Base-by-base conservation (phyloP, 306 rosid species). In the Urtica urens region DNA sequence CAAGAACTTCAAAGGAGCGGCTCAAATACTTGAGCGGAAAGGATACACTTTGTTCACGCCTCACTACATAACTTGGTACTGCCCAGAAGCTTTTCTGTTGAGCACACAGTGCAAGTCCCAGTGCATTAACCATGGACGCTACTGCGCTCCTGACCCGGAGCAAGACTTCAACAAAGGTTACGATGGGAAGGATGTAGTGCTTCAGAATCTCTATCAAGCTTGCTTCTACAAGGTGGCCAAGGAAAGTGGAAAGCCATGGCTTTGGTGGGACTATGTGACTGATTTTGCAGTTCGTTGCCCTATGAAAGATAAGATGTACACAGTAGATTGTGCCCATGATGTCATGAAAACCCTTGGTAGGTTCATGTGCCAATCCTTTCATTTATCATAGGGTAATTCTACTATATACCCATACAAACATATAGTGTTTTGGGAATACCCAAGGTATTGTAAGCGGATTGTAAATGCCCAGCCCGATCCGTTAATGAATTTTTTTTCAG, bases 101-200 rank as follows among this genome's bases (percentile, higher is more conserved):
- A 88, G 87, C 72, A 79, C 70, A 72, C 97, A 79, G 60, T 88
- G 97, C 74, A 68, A 76, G 65, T 74, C 95, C 66, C 95, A 84
- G 72, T 88, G 97, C 73, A 81, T 81, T 61, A 84, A 88, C 60
- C 63, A 76, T 33, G 97, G 97, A 48, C 70, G 93, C 57, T 88
- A 88, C 74, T 88, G 97, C 51, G 95, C 97, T 61, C 97, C 97
- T 1, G 97, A 88, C 64, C 97, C 97, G 0, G 97, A 88, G 62
- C 87, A 84, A 63, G 97, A 90, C 67, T 90, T 84, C 66, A 81
- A 59, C 55, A 75, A 16, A 71, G 97, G 97, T 26, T 90, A 90
- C 71, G 94, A 90, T 57, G 97, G 97, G 17, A 90, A 79, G 61
- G 92, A 90, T 75, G 95, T 90, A 33, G 97, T 81, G 37, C 60